Evolutionary conservation across 2,329 filamentous ascomycete genomes (phyloP), one percentile per base, ranked within the genome.

Genomic region (Cytospora mali): DNA sequence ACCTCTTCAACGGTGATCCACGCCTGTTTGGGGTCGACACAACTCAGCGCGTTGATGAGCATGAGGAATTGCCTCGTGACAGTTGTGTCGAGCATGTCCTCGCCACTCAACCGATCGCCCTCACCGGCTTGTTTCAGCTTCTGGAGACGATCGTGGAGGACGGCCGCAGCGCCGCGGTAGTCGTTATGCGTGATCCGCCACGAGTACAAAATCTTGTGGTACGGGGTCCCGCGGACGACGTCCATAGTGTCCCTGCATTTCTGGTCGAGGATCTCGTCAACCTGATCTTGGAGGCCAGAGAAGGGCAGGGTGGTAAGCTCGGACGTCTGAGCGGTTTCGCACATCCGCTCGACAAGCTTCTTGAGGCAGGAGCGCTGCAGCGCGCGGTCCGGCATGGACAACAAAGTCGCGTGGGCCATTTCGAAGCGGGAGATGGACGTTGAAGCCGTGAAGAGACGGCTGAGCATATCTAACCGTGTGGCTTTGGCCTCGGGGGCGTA

Each of bases 1-100:
- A 23, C 42, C 60, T 81, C 76, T 68, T 84, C 79, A n/a, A 79
- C 75, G 55, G 85, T 87, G 73, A 96, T 86, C 85, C 96, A 99
- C 1, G 89, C 89, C 71, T 97, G 90, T 66, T 91, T 87, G 62
- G 88, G 81, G 55, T 91, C 87, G 48, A 97, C 92, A 67, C 92
- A 97, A 68, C 90, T 92, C 65, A 99, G 81, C 1, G 92, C 89
- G 73, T 99, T 99, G 78, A 99, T 96, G 51, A 99, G 84, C 65
- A 93, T 83, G n/a, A 98, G 79, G 70, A 96, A 95, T 71, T 92
- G 89, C 68, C 90, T 86, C 53, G 89, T 87, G 33, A 91, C 82
- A 0, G 82, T 81, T 0, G 86, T 89, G 68, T 89, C 86, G 13
- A 87, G 77, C 4, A 81, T 79, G 65, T 88, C 86, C 21, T 82